Evolutionary conservation across 164 flowering plant genomes (phyloP), one percentile per base, ranked within the genome.

Genomic region (Umbilicus rupestris): DNA sequence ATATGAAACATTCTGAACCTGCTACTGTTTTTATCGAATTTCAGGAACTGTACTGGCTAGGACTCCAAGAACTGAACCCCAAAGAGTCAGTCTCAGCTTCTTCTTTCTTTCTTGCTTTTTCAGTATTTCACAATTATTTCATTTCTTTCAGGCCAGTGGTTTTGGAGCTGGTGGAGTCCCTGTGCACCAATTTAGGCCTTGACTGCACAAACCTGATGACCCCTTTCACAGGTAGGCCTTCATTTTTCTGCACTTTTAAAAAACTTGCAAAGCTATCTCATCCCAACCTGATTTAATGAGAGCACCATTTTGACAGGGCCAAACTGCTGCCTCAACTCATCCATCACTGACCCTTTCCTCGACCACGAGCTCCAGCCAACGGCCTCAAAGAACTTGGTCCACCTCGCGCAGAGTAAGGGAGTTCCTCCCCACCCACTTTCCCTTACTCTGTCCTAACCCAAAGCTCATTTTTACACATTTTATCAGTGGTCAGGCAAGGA

Each of bases 391-490:
- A 87, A 86, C 83, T 72, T 84, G 84, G 69, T 92, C 60, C 97
- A 89, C 76, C 69, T 89, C 14, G 77, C 97, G 63, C 97, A 92
- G 68, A 92, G 97, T 89, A 78, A 75, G n/a, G n/a, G n/a, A n/a
- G 88, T 68, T 15, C 28, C 39, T 26, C 20, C 12, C 7, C 16
- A 11, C 14, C 19, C 41, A 31, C 45, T n/a, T 37, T 41, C 24
- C 45, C 3, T 35, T 22, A 3, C 3, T 7, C 24, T 5, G 31
- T 29, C 41, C 5, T 9, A 60, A 31, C 8, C 10, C 33, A 60
- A 28, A 16, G 12, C 24, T 50, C 39, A 22, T 41, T 16, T 26
- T 12, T 19, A 9, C 63, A 17, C 30, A 3, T 12, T 30, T 29
- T 44, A 3, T 12, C 26, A 92, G 98, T 84, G 88, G 70, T 85